Conservation (phyloP, 2,329 filamentous ascomycete species). For the Exophiala sp. region DNA sequence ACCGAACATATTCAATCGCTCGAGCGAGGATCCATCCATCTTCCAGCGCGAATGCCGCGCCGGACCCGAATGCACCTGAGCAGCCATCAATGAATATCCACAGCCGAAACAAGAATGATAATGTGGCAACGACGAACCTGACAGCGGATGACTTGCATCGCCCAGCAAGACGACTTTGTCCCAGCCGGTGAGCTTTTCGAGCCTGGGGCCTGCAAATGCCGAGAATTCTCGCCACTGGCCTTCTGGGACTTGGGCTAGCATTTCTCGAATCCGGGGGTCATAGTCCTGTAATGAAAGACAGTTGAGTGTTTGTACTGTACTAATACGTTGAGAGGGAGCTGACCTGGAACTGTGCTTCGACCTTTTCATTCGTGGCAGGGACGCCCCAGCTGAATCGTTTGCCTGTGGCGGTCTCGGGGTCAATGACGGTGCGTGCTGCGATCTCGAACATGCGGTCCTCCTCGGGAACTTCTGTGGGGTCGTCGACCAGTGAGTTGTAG, state of each 20-base stretch:
- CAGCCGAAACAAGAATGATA: not conserved
- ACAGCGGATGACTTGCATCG: conserved; percentile 52
- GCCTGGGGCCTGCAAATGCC: conserved; percentile 44
- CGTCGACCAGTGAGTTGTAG: conserved; percentile 40
- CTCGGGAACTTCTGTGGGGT: conserved; percentile 19
- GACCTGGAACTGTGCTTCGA: conserved; percentile 35
- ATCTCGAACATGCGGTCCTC: conserved; percentile 38
- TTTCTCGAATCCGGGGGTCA: conserved; percentile 38
- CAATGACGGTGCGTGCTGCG: conserved; percentile 34
- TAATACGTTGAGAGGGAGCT: conserved; percentile 17
- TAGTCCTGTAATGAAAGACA: no score
- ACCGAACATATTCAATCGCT: conserved; percentile 31
- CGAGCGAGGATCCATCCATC: conserved; percentile 43
- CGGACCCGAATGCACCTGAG: conserved; percentile 40
- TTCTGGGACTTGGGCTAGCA: conserved; percentile 36
- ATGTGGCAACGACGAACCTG: conserved; percentile 32
- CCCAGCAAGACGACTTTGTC: conserved; percentile 48
- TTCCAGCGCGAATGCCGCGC: conserved; percentile 44
- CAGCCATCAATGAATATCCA: not conserved
- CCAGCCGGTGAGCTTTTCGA: conserved; percentile 39
- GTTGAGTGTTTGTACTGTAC: no score
- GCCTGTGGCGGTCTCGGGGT: conserved; percentile 24
- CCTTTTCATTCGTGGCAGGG: conserved; percentile 26
- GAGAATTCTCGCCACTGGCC: conserved; percentile 45
- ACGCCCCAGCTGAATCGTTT: conserved; percentile 27